Conservation (phyloP, 345 rosid genomes). For the Tarenaya hassleriana region DNA sequence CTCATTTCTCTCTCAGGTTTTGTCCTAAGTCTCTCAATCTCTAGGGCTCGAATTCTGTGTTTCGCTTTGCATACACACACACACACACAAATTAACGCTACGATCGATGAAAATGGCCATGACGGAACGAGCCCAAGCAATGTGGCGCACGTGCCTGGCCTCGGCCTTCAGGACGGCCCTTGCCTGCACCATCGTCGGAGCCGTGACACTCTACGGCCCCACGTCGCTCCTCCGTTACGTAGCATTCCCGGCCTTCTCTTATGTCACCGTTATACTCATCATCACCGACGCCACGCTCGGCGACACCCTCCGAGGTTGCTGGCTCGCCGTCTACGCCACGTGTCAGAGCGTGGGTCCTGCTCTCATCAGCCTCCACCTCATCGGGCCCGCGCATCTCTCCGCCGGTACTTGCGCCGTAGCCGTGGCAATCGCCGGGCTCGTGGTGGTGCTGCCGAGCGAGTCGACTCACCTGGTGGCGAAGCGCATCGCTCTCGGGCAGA, state of each 20-base stretch:
- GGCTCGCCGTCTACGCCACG: slow-evolving; percentile 73
- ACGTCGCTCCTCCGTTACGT: slow-evolving; percentile 34
- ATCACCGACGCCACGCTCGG: slow-evolving; percentile 74
- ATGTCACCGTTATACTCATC: slow-evolving; percentile 56
- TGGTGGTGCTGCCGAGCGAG: slow-evolving; percentile 49
- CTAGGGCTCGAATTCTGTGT: no score
- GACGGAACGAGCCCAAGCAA: slow-evolving; percentile 39
- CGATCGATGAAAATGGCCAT: slow-evolving; percentile 29
- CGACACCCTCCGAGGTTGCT: slow-evolving; percentile 58
- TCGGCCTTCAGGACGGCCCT: slow-evolving; percentile 67
- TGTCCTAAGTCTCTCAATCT: no score
- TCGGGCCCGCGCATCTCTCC: slow-evolving; percentile 58
- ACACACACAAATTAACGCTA: no score
- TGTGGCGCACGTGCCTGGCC: slow-evolving; percentile 59
- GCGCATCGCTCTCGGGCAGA: slow-evolving; percentile 78
- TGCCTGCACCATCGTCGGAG: slow-evolving; percentile 71
- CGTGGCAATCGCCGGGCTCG: slow-evolving; percentile 49
- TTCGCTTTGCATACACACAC: no score
- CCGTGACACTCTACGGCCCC: slow-evolving; percentile 62
- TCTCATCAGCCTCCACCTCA: slow-evolving; percentile 49
- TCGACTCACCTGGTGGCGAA: slow-evolving; percentile 56
- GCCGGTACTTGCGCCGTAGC: slow-evolving; percentile 45
- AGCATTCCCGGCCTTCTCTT: slow-evolving; percentile 75
- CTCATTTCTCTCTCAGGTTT: neutral
- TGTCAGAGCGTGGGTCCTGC: slow-evolving; percentile 65